Evolutionary conservation across 768 basidiomycete species (phyloP), one percentile per base, ranked within the genome.

Genomic region (Kondoa subrosea): DNA sequence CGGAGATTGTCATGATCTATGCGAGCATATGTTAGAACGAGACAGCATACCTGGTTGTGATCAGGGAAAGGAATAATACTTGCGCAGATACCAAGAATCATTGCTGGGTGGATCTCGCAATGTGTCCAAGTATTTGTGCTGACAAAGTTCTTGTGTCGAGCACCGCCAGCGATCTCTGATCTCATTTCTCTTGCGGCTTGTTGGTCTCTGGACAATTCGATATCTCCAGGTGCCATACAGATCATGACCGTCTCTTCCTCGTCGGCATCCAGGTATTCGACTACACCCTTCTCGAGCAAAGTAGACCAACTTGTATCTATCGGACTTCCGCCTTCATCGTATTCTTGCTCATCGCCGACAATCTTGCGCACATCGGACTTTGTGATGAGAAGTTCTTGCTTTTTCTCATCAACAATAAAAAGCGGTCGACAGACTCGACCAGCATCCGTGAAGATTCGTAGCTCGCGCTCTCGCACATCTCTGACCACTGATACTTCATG

Each of bases 171-270:
- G 29, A 89, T 85, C 3, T 77, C 85, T 83, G 59, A 83, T 75
- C 32, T 26, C 34, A 70, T 65, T n/a, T 32, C 71, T 67, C 50
- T 76, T 71, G 73, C 77, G 57, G 69, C 78, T 71, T 34, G 85
- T 84, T 57, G 80, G 81, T 71, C 84, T 82, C 68, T 85, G 74
- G 89, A 89, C 71, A 84, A 85, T 77, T 95, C 90, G 65, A 99
- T 78, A 77, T 97, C 95, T 74, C 96, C 91, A 1, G 90, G 87
- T 1, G 89, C 91, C 95, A 99, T 99, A 65, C 89, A 91, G 70
- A 99, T 99, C 89, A 99, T 93, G 66, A 96, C 91, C 0, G 93
- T 96, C 77, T 99, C 95, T 79, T 99, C 95, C 77, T 99, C 95
- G 76, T 97, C 95, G 0, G 95, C 93, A 77, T 99, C 95, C 75